Conservation (phyloP, 1,284 basidiomycete genomes). For the Sanghuangporus baumii region DNA sequence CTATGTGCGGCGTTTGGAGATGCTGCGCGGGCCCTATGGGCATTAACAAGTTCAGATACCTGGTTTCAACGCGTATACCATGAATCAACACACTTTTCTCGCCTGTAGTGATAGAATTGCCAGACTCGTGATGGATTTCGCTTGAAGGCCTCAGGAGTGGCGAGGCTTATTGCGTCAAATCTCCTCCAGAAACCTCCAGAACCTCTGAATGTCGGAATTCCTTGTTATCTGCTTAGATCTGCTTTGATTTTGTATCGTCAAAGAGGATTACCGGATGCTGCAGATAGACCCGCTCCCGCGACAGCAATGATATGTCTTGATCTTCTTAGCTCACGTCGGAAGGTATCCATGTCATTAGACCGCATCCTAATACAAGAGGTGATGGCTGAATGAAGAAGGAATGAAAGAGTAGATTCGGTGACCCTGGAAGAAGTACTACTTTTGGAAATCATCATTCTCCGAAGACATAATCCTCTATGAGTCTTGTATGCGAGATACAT, state of each 20-base stretch:
- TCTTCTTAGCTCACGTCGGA: conserved; percentile 27
- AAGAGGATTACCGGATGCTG: conserved; percentile 41
- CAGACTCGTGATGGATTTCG: conserved; percentile 50
- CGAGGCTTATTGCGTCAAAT: conserved; percentile 50
- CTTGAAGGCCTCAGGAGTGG: conserved; percentile 52
- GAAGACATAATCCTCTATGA: too few relatives aligned
- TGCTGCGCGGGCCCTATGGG: conserved; percentile 39
- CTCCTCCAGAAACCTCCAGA: conserved; percentile 56
- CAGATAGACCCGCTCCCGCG: conserved; percentile 56
- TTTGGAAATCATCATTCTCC: neutral
- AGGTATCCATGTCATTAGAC: conserved; percentile 27
- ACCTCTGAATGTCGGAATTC: conserved; percentile 59
- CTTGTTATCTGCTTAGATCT: conserved; percentile 24
- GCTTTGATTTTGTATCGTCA: neutral
- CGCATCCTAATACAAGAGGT: neutral
- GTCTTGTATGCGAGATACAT: too few relatives aligned
- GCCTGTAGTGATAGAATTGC: conserved; percentile 61
- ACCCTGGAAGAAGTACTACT: neutral
- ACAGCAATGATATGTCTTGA: conserved; percentile 47
- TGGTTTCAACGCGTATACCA: neutral
- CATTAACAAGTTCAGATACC: neutral
- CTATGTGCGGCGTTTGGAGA: conserved; percentile 53
- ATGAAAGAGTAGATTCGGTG: neutral
- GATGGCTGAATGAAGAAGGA: neutral
- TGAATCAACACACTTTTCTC: conserved; percentile 39